Conservation (phyloP, 108 stramenopile genomes). For the Nannochloropsis gaditana region DNA sequence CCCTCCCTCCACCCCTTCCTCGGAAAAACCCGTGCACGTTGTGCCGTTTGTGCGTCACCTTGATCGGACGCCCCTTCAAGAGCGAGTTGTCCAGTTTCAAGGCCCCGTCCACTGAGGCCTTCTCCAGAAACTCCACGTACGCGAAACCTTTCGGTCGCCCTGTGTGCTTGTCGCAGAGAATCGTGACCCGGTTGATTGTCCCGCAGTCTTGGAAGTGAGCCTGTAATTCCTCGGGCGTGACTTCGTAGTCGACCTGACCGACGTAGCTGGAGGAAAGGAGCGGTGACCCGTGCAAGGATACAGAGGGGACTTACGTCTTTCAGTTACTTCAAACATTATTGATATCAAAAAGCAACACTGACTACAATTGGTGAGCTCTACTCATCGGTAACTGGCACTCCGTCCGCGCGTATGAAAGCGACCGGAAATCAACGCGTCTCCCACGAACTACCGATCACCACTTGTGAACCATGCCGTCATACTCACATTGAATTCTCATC, state of each 20-base stretch:
- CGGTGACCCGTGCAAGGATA: too few species aligned
- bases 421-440: too few species aligned
- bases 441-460: too few species aligned
- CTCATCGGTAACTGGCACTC: too few species aligned
- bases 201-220: slow-evolving; percentile 90
- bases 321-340: too few species aligned
- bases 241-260: slow-evolving; percentile 92
- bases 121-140: slow-evolving; percentile 62
- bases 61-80: slow-evolving; percentile 84
- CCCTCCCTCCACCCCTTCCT: slow-evolving; percentile 11
- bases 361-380: too few species aligned
- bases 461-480: too few species aligned
- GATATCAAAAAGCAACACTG: too few species aligned
- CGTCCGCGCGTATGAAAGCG: too few species aligned
- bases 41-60: slow-evolving; percentile 58
- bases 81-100: slow-evolving; percentile 82
- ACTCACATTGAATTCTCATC: slow-evolving; percentile 46
- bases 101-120: slow-evolving; percentile 82
- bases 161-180: slow-evolving; percentile 90
- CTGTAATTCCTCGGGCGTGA: slow-evolving; percentile 86
- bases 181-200: slow-evolving; percentile 92
- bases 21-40: slow-evolving; percentile 17
- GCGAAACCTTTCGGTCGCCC: slow-evolving; percentile 79
- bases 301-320: too few species aligned
- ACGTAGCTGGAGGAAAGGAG: slow-evolving; percentile 61